Evolutionary conservation across 768 basidiomycete species (phyloP).

Genomic region (Cyclocybe aegerita): DNA sequence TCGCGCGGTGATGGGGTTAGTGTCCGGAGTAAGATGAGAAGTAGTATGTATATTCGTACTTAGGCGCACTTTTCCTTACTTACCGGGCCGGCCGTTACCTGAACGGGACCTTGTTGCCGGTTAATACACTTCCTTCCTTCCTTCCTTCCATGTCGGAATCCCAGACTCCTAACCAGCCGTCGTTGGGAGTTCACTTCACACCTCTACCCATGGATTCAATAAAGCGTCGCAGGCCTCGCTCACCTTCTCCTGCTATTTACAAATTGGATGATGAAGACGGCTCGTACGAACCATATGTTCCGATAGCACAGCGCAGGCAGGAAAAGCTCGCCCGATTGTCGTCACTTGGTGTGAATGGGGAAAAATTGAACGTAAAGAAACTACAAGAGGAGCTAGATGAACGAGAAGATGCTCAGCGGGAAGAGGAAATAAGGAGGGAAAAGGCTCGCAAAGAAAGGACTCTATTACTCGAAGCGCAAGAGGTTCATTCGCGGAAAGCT

Average conservation of each 20-base stretch:
- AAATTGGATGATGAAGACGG: slow-evolving; percentile 64
- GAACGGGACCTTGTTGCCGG: too few relatives aligned
- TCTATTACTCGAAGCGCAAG: slow-evolving; percentile 89
- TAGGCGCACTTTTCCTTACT: too few relatives aligned
- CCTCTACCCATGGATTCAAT: slow-evolving; percentile 31
- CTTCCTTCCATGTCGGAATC: too few relatives aligned
- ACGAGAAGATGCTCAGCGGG: slow-evolving; percentile 71
- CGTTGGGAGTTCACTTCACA: too few relatives aligned
- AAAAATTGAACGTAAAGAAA: slow-evolving; percentile 47
- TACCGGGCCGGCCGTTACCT: too few relatives aligned
- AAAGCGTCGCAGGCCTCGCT: slow-evolving; percentile 53
- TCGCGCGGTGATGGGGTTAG: too few relatives aligned
- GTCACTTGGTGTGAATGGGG: slow-evolving; percentile 54
- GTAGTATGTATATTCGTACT: too few relatives aligned
- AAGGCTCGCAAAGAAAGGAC: slow-evolving; percentile 83
- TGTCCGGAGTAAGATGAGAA: too few relatives aligned
- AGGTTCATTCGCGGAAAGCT: slow-evolving; percentile 84
- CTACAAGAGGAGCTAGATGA: slow-evolving; percentile 67
- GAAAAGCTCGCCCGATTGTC: slow-evolving; percentile 77
- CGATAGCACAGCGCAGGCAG: slow-evolving; percentile 82
- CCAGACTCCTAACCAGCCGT: too few relatives aligned
- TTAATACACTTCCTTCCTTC: too few relatives aligned
- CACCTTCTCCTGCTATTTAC: slow-evolving; percentile 55
- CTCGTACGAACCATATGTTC: slow-evolving; percentile 81
- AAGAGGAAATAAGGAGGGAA: slow-evolving; percentile 76